Percentiles rank a stretch among this genome's conserved stretches.
phyloP scores from a whole-genome alignment of 768 basidiomycete species.

The Lactarius sanguifluus region DNA sequence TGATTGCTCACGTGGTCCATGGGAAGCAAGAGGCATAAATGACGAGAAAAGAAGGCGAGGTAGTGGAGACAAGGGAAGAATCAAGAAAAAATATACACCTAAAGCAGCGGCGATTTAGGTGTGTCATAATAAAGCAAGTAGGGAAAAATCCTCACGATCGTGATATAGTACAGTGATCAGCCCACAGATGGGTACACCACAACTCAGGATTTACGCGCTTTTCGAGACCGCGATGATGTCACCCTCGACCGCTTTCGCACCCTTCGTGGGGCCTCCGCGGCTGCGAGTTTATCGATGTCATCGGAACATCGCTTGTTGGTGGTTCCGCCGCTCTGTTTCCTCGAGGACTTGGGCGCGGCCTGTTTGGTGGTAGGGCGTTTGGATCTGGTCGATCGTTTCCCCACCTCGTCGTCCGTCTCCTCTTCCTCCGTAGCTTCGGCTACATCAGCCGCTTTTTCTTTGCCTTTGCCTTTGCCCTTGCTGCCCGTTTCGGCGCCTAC shows the following conservation, averaged over 20 bases:
- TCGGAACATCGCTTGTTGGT: not conserved
- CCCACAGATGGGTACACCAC: conserved; percentile 4
- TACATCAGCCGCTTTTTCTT: conserved; percentile 21
- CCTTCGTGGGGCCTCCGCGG: conserved; percentile 17
- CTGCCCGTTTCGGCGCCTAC: conserved; percentile 2
- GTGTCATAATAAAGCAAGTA: not conserved
- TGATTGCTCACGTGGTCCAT: conserved; percentile 11
- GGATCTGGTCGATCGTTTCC: conserved; percentile 5
- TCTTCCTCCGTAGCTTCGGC: conserved; percentile 6
- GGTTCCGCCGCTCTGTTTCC: conserved; percentile 5
- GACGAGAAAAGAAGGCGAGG: not conserved
- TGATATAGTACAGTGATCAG: conserved; percentile 13
- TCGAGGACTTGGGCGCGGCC: conserved; percentile 9
- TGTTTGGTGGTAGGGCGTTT: conserved; percentile 8
- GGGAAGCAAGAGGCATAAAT: conserved; percentile 1
- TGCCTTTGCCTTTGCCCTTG: conserved; percentile 24
- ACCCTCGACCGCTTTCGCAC: conserved; percentile 20
- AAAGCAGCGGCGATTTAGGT: not conserved
- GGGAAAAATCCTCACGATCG: conserved; percentile 12
- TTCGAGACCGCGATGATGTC: conserved; percentile 26
- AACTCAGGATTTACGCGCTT: conserved; percentile 22
- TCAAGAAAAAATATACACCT: conserved; percentile 17
- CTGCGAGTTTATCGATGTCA: conserved; percentile 13
- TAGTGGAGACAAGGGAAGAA: not conserved
- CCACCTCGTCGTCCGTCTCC: conserved; percentile 19